Evolutionary conservation across 2,329 filamentous ascomycete species (phyloP).

Genomic region (Hyphodiscus sp.): DNA sequence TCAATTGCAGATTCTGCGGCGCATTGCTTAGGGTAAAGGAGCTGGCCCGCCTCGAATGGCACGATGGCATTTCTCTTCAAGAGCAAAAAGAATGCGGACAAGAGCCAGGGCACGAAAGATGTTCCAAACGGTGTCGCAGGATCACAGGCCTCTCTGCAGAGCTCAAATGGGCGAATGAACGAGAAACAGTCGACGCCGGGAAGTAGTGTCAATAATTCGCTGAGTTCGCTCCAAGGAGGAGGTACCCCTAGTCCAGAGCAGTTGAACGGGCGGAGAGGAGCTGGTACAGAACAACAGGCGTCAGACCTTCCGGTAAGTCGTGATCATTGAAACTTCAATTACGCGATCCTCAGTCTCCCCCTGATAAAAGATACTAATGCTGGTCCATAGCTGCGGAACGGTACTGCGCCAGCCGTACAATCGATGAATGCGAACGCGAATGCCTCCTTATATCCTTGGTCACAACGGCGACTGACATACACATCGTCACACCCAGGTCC

Average conservation of each 20-base stretch:
- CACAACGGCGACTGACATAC: slow-evolving; percentile 81
- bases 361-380: slow-evolving; percentile 2
- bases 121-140: slow-evolving; percentile 21
- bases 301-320: slow-evolving; percentile 35
- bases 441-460: slow-evolving; percentile 90
- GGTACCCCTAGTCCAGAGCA: slow-evolving; percentile 31
- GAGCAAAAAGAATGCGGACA: slow-evolving; percentile 69
- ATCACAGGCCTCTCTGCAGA: slow-evolving; percentile 42
- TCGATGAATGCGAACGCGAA: slow-evolving; percentile 49
- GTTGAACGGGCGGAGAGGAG: slow-evolving; percentile 54
- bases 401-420: slow-evolving; percentile 29
- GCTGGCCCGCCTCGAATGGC: slow-evolving; percentile 28
- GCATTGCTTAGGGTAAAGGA: slow-evolving; percentile 19
- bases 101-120: slow-evolving; percentile 38
- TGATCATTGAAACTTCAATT: neutral
- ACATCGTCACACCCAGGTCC: slow-evolving; percentile 75
- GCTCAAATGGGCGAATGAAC: slow-evolving; percentile 38
- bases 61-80: slow-evolving; percentile 79
- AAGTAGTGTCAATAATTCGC: slow-evolving; percentile 37
- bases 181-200: slow-evolving; percentile 68
- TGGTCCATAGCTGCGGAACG: slow-evolving; percentile 47
- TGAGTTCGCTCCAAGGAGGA: slow-evolving; percentile 58
- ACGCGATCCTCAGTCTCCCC: neutral
- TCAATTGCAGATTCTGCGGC: neutral
- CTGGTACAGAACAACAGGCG: slow-evolving; percentile 17